phyloP scores from a whole-genome alignment of 2,329 filamentous ascomycete species.

The Chaetothyriales sp. region DNA sequence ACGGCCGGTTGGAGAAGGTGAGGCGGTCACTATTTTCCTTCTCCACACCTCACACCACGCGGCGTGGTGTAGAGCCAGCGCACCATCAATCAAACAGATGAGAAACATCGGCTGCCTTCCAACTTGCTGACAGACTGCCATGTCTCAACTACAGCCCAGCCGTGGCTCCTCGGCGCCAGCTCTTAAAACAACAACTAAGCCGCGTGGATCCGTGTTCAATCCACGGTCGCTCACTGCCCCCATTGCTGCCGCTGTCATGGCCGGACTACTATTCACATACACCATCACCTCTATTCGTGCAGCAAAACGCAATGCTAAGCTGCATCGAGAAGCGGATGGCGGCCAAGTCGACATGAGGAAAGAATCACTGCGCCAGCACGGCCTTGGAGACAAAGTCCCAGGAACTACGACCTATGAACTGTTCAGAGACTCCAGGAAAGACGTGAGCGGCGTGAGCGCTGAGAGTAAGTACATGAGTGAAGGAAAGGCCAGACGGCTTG shows the following conservation, averaged over 20 bases:
- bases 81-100: too few species aligned
- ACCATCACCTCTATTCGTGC: slow-evolving; percentile 51
- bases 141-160: not conserved
- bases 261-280: slow-evolving; percentile 46
- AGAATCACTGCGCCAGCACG: slow-evolving; percentile 17
- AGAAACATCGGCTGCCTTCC: too few species aligned
- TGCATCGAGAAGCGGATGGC: slow-evolving; percentile 29
- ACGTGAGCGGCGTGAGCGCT: slow-evolving; percentile 8
- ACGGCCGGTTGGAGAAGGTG: not conserved
- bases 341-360: slow-evolving; percentile 19
- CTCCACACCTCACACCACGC: not conserved
- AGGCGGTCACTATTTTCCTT: not conserved
- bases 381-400: slow-evolving; percentile 14
- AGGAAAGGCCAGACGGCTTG: slow-evolving; percentile 11
- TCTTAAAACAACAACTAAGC: not conserved
- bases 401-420: slow-evolving; percentile 15
- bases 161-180: not conserved
- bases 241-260: slow-evolving; percentile 51
- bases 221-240: slow-evolving; percentile 43
- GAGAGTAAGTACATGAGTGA: slow-evolving; percentile 12
- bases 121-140: not conserved
- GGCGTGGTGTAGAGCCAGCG: too few species aligned
- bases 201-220: not conserved
- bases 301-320: slow-evolving; percentile 52
- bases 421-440: slow-evolving; percentile 12